These are phyloP conservation scores for Vishniacozyma victoriae DNA, from an alignment of 768 basidiomycete species.

Conservation along the genomic window DNA sequence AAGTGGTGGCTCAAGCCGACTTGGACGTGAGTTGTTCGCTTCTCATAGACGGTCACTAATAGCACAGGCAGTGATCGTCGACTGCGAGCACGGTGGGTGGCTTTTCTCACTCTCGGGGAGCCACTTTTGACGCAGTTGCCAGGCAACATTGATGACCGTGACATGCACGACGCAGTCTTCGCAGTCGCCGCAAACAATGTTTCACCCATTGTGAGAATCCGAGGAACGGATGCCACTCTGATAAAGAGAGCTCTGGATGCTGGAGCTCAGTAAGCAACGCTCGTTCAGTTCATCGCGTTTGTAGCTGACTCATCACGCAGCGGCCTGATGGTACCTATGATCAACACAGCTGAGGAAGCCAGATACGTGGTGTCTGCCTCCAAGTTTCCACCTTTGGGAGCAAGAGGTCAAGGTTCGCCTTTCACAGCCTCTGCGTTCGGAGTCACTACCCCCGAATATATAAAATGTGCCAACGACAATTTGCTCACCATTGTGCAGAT, in stretches of 20 bases:
- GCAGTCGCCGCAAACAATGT: background rate
- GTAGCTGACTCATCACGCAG: background rate
- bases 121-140: background rate
- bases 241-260: background rate
- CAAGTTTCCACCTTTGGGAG: background rate
- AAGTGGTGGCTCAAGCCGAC: background rate
- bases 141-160: background rate
- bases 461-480: background rate
- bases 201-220: background rate
- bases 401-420: background rate
- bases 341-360: background rate
- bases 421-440: background rate
- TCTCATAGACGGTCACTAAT: background rate
- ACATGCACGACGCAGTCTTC: background rate
- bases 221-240: background rate
- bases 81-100: background rate
- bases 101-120: background rate
- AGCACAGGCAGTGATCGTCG: background rate
- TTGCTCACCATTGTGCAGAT: background rate
- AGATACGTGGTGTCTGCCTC: background rate
- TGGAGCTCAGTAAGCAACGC: background rate
- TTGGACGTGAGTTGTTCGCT: background rate
- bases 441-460: constrained; percentile 47
- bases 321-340: constrained; percentile 50
- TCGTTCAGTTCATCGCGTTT: background rate